Base-by-base conservation (phyloP, 495 filamentous ascomycete species). In the Aspergillus sparsus region DNA sequence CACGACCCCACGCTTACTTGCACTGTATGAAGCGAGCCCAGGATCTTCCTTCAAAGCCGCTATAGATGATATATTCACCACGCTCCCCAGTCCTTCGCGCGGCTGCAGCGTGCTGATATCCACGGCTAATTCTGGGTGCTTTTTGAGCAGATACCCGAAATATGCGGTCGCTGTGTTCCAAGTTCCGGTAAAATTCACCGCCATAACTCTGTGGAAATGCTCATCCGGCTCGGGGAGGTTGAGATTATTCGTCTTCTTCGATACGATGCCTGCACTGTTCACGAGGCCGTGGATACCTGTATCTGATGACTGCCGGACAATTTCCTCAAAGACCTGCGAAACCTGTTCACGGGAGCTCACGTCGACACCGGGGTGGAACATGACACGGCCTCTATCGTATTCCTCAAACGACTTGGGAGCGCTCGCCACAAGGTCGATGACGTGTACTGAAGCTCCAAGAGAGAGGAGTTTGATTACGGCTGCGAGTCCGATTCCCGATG, bases 401-500 rank as follows among this genome's bases (percentile, higher is more conserved):
- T 32, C 16, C 36, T 9, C 21, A 12, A 11, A 8, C 13, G 45
- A 5, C 6, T 41, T 31, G 2, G 15, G 53, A 5, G 11, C 11
- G 13, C 21, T 32, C n/a, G n/a, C 36, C 15, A 15, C 27, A 16
- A 42, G 53, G 36, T 55, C 53, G 37, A 55, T 15, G 53, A 33
- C 16, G 53, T 55, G 53, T 7, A 55, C 39, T 5, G 36, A 13
- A 0, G 36, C 39, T 27, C n/a, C 52, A 11, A 31, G 53, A 0
- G 53, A 32, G 53, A 55, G 37, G 36, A 55, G 53, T n/a, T 55
- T 21, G 13, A 18, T 55, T 9, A 45, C 35, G 15, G 45, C 7
- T 9, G 53, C 37, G 7, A 55, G 37, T 41, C 53, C 53, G 41
- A 55, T 45, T 36, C 53, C 36, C 9, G 53, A 55, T 36, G 39